Conservation (phyloP, 1,139 yeast species). For the Geotrichum fermentans region DNA sequence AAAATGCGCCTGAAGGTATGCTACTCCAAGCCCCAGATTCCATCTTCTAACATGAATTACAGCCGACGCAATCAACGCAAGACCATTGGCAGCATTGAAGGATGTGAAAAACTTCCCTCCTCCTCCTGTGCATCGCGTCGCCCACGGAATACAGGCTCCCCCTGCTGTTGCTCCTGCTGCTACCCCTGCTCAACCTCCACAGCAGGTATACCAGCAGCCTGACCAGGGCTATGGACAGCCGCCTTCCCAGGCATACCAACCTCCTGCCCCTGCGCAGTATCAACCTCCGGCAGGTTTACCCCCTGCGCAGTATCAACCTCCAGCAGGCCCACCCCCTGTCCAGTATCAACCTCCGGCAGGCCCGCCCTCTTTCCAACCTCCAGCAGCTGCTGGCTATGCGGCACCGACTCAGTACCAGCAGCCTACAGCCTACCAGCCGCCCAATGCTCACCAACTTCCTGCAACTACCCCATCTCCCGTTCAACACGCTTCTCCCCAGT, state of each 20-base stretch:
- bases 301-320: conserved; percentile 10
- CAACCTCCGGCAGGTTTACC: conserved; percentile 13
- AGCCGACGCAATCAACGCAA: conserved; percentile 25
- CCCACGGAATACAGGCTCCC: conserved; percentile 33
- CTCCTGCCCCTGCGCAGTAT: background rate
- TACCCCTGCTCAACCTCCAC: background rate
- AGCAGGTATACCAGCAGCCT: conserved; percentile 14
- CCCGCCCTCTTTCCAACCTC: conserved; percentile 9
- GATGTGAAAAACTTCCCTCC: conserved; percentile 49
- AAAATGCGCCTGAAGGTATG: conserved; percentile 16
- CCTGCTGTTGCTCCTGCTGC: conserved; percentile 15
- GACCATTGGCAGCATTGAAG: conserved; percentile 37
- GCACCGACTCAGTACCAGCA: background rate
- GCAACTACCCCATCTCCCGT: background rate
- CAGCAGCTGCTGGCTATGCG: background rate
- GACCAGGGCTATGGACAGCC: background rate
- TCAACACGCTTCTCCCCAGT: background rate
- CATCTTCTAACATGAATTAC: background rate
- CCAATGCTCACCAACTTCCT: background rate
- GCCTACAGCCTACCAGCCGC: no score
- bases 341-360: background rate
- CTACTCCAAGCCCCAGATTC: background rate
- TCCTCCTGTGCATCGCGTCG: conserved; percentile 46
- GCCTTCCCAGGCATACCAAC: conserved; percentile 4
- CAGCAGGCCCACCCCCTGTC: background rate